Percentiles rank a stretch among this genome's conserved stretches.
phyloP scores from a whole-genome alignment of 768 basidiomycete genomes.

The Collybia sordida region DNA sequence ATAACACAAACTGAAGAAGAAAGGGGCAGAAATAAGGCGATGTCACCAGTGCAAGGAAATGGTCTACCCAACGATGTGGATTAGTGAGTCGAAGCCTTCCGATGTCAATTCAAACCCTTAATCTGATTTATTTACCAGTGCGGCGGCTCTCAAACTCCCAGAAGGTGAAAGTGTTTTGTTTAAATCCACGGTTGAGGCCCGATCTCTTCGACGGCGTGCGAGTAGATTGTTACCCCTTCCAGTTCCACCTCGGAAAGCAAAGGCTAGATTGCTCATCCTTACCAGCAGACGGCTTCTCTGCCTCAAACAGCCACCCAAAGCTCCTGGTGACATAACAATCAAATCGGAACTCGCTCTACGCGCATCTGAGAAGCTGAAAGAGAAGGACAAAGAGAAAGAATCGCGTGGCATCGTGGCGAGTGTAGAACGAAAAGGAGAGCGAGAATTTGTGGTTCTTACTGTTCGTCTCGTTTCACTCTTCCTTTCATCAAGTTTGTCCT shows the following conservation, averaged over 20 bases:
- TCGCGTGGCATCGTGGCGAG: slow-evolving; percentile 41
- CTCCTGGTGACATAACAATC: slow-evolving; percentile 33
- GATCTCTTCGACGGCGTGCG: slow-evolving; percentile 53
- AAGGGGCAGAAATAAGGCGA: slow-evolving; percentile 51
- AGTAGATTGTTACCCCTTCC: slow-evolving; percentile 53
- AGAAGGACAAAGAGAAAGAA: slow-evolving; percentile 48
- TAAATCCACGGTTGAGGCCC: slow-evolving; percentile 52
- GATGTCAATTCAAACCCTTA: neutral
- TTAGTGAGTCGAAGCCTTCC: slow-evolving; percentile 36
- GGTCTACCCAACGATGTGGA: slow-evolving; percentile 34
- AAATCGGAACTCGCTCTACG: slow-evolving; percentile 54
- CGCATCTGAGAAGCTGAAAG: slow-evolving; percentile 30
- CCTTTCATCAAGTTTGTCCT: neutral
- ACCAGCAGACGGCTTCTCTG: slow-evolving; percentile 59
- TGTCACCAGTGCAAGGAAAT: slow-evolving; percentile 57
- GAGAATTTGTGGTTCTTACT: slow-evolving; percentile 61
- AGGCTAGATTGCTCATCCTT: slow-evolving; percentile 54
- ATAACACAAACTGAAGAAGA: slow-evolving; percentile 22
- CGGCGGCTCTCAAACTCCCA: slow-evolving; percentile 36
- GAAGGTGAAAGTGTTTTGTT: slow-evolving; percentile 49
- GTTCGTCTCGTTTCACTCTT: slow-evolving; percentile 32
- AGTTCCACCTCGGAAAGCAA: slow-evolving; percentile 47
- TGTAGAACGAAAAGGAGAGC: slow-evolving; percentile 52
- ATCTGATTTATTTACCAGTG: slow-evolving; percentile 12
- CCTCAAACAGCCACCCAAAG: slow-evolving; percentile 45